Conservation (phyloP, 441 rosid species). For the Adansonia gregorii region DNA sequence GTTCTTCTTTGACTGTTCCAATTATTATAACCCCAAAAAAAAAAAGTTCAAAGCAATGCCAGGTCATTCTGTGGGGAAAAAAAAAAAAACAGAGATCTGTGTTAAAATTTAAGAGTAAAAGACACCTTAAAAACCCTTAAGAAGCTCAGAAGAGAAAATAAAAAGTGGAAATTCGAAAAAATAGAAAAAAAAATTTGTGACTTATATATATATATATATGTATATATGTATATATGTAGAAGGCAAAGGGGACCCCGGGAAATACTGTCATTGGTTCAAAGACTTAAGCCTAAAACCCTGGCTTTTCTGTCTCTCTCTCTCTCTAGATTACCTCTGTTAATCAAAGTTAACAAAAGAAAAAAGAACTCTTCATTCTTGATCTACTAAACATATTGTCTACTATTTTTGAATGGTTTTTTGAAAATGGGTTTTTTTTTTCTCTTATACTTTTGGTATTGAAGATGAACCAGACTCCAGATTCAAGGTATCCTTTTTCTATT, state of each 20-base stretch:
- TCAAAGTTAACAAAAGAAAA: constrained; percentile 20
- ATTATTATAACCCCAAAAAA: neutral
- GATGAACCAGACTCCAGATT: constrained; percentile 41
- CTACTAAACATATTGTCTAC: constrained; percentile 40
- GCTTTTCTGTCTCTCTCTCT: constrained; percentile 27
- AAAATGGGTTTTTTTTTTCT: constrained; percentile 34
- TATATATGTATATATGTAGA: neutral
- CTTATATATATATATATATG: neutral
- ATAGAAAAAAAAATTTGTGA: no score
- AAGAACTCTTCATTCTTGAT: constrained; percentile 39
- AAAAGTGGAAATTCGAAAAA: neutral
- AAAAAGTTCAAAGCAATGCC: neutral
- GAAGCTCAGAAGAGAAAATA: neutral
- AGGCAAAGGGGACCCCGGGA: constrained; percentile 47
- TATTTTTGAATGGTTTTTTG: constrained; percentile 13
- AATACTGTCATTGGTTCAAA: constrained; percentile 46
- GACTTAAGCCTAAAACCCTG: constrained; percentile 41
- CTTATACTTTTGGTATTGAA: constrained; percentile 7
- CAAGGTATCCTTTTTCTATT: constrained; percentile 39
- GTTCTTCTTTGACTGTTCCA: neutral
- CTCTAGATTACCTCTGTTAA: constrained; percentile 23
- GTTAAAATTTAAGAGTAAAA: neutral
- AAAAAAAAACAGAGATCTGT: neutral
- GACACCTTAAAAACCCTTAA: neutral
- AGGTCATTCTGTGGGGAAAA: neutral